Evolutionary conservation across 139 green algal species (phyloP).

Genomic region (Chlorella sp.): DNA sequence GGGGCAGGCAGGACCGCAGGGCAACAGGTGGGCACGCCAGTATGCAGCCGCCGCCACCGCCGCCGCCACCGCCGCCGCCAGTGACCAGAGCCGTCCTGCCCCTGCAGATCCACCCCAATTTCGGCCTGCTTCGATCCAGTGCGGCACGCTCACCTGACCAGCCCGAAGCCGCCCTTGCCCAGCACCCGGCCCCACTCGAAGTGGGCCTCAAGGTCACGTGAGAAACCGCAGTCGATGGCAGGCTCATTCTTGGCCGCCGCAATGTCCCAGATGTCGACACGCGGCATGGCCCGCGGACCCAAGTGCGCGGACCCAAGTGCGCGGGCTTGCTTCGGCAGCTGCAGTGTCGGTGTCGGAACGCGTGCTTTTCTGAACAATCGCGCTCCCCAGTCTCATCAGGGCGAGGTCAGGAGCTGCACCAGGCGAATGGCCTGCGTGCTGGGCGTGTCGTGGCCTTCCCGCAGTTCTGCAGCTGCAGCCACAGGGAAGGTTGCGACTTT

Average conservation of each 20-base stretch:
- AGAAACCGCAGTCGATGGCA: conserved; percentile 43
- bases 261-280: conserved; percentile 55
- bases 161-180: conserved; percentile 86
- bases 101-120: too few relatives aligned
- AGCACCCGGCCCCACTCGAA: conserved; percentile 63
- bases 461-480: too few relatives aligned
- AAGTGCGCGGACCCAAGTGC: too few relatives aligned
- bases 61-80: background rate
- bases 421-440: too few relatives aligned
- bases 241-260: conserved; percentile 19
- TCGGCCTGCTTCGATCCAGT: too few relatives aligned
- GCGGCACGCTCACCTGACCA: conserved; percentile 53
- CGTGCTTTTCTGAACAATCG: too few relatives aligned
- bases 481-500: too few relatives aligned
- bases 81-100: background rate
- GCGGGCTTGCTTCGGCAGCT: too few relatives aligned
- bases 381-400: too few relatives aligned
- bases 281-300: conserved; percentile 25
- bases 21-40: background rate
- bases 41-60: background rate
- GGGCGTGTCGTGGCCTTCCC: too few relatives aligned
- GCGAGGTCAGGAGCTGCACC: background rate
- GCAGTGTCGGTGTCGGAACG: too few relatives aligned
- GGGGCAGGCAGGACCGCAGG: background rate
- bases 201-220: conserved; percentile 30